phyloP scores from a whole-genome alignment of 768 basidiomycete species.

The Suillus lakei region DNA sequence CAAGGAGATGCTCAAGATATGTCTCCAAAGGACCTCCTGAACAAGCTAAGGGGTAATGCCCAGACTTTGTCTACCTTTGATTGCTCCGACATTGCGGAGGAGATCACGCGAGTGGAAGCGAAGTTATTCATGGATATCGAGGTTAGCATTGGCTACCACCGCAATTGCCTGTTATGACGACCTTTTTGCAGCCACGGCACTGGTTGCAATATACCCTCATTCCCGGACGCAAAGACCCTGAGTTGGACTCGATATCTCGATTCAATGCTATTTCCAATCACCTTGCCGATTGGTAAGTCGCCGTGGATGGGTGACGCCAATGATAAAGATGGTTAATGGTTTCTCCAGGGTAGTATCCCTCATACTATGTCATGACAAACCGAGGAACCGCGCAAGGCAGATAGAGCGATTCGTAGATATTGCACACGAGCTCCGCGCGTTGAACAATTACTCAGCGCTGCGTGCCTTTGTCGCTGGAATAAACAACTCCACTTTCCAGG shows the following conservation, averaged over 20 bases:
- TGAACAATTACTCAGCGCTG: conserved; percentile 93
- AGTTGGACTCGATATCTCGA: conserved; percentile 69
- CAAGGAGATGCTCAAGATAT: conserved; percentile 41
- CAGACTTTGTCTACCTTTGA: conserved; percentile 60
- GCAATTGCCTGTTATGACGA: conserved; percentile 2
- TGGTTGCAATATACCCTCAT: conserved; percentile 83
- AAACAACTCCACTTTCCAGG: conserved; percentile 78
- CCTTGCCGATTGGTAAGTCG: conserved; percentile 76
- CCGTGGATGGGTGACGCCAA: not conserved
- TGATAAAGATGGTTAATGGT: conserved; percentile 14
- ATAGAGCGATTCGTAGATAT: conserved; percentile 91
- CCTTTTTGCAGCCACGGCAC: conserved; percentile 70
- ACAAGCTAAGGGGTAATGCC: conserved; percentile 63
- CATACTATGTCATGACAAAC: conserved; percentile 85
- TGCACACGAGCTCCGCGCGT: conserved; percentile 73
- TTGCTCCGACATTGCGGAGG: conserved; percentile 75
- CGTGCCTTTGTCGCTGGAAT: conserved; percentile 96
- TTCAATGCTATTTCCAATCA: conserved; percentile 84
- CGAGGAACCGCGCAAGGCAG: conserved; percentile 73
- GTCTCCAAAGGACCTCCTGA: conserved; percentile 61
- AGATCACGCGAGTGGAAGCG: conserved; percentile 80
- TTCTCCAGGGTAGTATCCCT: conserved; percentile 81
- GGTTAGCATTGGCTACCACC: conserved; percentile 47
- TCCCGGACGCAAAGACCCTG: conserved; percentile 65
- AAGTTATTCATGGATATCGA: conserved; percentile 75